Conservation (phyloP, 1,284 basidiomycete species). For the Laetiporus sulphureus region DNA sequence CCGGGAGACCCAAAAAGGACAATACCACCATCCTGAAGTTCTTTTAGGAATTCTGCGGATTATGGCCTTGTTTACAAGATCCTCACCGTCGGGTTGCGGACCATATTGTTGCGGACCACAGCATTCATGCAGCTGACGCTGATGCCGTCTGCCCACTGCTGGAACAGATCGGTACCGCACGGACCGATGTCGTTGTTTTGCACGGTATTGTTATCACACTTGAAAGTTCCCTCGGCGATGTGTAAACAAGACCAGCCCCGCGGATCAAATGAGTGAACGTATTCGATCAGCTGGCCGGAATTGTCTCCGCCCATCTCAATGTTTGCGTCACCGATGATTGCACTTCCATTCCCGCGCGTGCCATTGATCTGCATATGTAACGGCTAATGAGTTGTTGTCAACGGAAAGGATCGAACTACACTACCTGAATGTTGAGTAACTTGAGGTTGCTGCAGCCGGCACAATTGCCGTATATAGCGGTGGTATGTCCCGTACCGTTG, state of each 20-base stretch:
- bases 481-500: conserved; percentile 58
- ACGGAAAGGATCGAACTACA: no score
- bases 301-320: conserved; percentile 76
- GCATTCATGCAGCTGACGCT: conserved; percentile 68
- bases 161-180: conserved; percentile 56
- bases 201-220: conserved; percentile 58
- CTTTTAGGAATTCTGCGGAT: conserved; percentile 2
- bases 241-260: conserved; percentile 74
- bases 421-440: conserved; percentile 69
- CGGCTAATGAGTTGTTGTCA: neutral
- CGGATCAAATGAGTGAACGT: conserved; percentile 63
- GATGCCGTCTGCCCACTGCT: conserved; percentile 84
- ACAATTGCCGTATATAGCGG: conserved; percentile 64
- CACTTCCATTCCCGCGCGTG: conserved; percentile 43
- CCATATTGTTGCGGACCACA: conserved; percentile 64
- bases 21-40: conserved; percentile 60
- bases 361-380: conserved; percentile 60
- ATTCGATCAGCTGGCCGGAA: conserved; percentile 60
- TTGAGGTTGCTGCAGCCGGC: conserved; percentile 48
- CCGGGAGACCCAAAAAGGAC: conserved; percentile 82
- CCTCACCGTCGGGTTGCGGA: conserved; percentile 56
- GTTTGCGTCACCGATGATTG: conserved; percentile 59
- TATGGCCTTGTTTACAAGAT: neutral
- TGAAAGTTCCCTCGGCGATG: conserved; percentile 55
- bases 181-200: conserved; percentile 81